phyloP scores from a whole-genome alignment of 2,329 filamentous ascomycete species.

The Periconia macrospinosa region DNA sequence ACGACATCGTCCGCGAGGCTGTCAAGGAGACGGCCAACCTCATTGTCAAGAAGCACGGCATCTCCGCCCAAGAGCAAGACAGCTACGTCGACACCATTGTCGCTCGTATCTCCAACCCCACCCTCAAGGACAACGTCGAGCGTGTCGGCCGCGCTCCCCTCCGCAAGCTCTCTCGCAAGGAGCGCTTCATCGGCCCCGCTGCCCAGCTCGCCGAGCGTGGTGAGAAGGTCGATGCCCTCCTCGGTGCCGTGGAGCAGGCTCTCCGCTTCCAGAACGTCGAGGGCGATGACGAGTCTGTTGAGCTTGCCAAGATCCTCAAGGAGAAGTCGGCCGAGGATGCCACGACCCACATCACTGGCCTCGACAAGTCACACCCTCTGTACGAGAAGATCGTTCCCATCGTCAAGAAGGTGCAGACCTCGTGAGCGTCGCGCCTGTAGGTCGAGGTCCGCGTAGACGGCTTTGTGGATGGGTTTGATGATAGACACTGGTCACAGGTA shows the following conservation, averaged over 20 bases:
- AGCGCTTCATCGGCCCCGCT: constrained; percentile 93
- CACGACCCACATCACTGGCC: constrained; percentile 77
- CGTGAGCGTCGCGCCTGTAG: constrained; percentile 10
- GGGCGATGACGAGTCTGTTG: constrained; percentile 83
- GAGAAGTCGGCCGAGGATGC: constrained; percentile 72
- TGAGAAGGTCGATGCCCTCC: constrained; percentile 70
- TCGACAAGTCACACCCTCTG: constrained; percentile 75
- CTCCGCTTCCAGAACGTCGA: constrained; percentile 95
- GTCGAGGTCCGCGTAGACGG: not conserved
- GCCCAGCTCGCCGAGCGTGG: constrained; percentile 83
- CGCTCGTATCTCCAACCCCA: constrained; percentile 87
- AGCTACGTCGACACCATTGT: constrained; percentile 93
- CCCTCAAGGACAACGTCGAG: constrained; percentile 89
- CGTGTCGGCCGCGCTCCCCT: constrained; percentile 93
- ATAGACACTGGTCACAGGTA: not conserved
- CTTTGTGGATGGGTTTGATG: not conserved
- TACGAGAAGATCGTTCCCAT: constrained; percentile 74
- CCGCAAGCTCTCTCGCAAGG: constrained; percentile 90
- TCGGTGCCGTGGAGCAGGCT: constrained; percentile 86
- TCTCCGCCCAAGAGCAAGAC: constrained; percentile 72
- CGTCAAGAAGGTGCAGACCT: constrained; percentile 76
- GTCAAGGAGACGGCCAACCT: constrained; percentile 84
- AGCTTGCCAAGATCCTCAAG: constrained; percentile 84
- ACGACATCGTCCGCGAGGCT: constrained; percentile 75
- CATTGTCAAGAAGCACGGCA: constrained; percentile 85